Percentiles rank a stretch among this genome's conserved stretches.
Conservation (phyloP, 495 filamentous ascomycete species). For the Lasiosphaeria miniovina region DNA sequence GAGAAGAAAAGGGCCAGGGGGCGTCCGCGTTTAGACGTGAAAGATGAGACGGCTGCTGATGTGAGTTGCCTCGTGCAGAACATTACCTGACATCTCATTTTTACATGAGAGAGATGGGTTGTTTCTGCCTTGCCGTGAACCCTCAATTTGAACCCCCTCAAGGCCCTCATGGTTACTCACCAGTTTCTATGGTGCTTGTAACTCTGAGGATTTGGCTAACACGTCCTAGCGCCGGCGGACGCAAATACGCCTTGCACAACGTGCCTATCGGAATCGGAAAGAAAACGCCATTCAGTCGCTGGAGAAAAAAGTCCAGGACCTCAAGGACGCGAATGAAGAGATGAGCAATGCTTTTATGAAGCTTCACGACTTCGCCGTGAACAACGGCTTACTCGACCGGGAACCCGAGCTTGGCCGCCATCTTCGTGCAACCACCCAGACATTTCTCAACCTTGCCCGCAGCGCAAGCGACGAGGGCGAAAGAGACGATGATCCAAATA, state of each 20-base stretch:
- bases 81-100: background rate
- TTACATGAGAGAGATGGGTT: background rate
- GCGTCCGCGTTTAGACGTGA: constrained; percentile 65
- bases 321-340: constrained; percentile 65
- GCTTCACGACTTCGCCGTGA: constrained; percentile 59
- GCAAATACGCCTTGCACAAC: constrained; percentile 83
- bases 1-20: constrained; percentile 57
- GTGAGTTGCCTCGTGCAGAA: constrained; percentile 34
- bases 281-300: constrained; percentile 76
- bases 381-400: constrained; percentile 49
- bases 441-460: constrained; percentile 43
- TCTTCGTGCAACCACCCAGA: constrained; percentile 43
- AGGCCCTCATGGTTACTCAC: background rate
- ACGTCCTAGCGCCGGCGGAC: constrained; percentile 66
- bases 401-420: constrained; percentile 51
- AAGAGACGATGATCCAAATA: constrained; percentile 23
- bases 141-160: no score
- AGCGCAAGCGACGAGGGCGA: constrained; percentile 32
- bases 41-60: constrained; percentile 60
- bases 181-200: constrained; percentile 2
- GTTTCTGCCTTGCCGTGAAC: no score
- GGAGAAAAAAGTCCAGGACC: constrained; percentile 60
- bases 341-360: constrained; percentile 71
- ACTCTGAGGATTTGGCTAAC: constrained; percentile 12
- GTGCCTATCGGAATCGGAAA: constrained; percentile 80